Evolutionary conservation across 805 yeast species (phyloP).

Genomic region (Schizosaccharomyces japonicus): DNA sequence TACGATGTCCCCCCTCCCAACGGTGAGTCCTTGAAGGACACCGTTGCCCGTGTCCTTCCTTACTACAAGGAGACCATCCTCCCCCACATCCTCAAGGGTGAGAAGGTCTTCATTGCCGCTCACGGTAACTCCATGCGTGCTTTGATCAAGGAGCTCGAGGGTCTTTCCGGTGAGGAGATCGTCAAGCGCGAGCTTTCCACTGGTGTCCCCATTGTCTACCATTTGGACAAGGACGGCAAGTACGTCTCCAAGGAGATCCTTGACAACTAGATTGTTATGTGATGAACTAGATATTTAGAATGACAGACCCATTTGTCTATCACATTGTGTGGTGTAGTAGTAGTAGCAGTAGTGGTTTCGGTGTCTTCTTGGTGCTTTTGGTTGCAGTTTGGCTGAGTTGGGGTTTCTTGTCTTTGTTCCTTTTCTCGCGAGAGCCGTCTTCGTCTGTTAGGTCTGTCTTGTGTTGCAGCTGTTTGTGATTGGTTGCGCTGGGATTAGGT

Average conservation of each 20-base stretch:
- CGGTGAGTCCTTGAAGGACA: constrained; percentile 84
- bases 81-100: constrained; percentile 57
- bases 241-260: constrained; percentile 1
- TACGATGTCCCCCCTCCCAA: constrained; percentile 93
- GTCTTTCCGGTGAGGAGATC: constrained; percentile 73
- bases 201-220: constrained; percentile 93
- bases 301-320: too few relatives aligned
- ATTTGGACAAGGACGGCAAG: constrained; percentile 41
- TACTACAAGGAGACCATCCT: constrained; percentile 89
- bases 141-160: constrained; percentile 82
- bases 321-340: too few relatives aligned
- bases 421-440: too few relatives aligned
- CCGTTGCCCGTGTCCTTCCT: constrained; percentile 87
- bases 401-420: too few relatives aligned
- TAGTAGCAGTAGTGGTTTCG: too few relatives aligned
- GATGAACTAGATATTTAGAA: too few relatives aligned
- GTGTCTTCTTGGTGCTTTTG: too few relatives aligned
- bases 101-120: constrained; percentile 83
- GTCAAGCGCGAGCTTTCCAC: constrained; percentile 93
- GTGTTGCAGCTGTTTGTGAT: too few relatives aligned
- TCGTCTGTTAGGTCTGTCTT: too few relatives aligned
- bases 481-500: too few relatives aligned
- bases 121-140: constrained; percentile 98
- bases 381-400: too few relatives aligned
- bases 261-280: constrained; percentile 3